These are phyloP conservation scores for Teratosphaeria viscida DNA, from an alignment of 2,329 filamentous ascomycete genomes.

Conservation along the genomic window DNA sequence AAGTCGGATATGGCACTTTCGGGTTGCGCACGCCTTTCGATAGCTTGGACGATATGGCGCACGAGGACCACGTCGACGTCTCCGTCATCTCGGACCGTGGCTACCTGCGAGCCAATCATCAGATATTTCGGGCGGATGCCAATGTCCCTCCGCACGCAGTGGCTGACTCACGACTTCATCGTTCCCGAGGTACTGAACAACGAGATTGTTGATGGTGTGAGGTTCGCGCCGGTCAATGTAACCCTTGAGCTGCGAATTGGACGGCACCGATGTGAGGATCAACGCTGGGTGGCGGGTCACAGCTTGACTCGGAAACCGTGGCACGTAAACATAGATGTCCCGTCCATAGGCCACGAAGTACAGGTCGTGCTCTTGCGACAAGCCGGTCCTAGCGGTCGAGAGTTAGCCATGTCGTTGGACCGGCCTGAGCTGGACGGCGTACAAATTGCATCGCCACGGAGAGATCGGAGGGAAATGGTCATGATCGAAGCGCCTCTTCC, in stretches of 20 bases:
- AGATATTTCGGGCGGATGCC: neutral
- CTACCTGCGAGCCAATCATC: constrained; percentile 14
- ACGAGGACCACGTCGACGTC: constrained; percentile 35
- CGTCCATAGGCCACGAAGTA: constrained; percentile 37
- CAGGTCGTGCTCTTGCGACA: constrained; percentile 38
- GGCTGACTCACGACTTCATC: constrained; percentile 28
- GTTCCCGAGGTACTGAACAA: constrained; percentile 34
- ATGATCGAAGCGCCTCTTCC: constrained; percentile 11
- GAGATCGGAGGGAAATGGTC: constrained; percentile 19
- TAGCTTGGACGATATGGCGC: constrained; percentile 25
- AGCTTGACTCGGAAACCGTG: constrained; percentile 33
- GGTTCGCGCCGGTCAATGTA: constrained; percentile 28
- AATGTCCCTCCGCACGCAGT: neutral
- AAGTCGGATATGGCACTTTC: constrained; percentile 21
- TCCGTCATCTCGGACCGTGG: constrained; percentile 50
- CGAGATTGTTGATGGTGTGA: constrained; percentile 35
- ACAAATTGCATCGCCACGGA: constrained; percentile 33
- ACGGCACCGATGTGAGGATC: constrained; percentile 29
- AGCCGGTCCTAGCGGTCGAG: constrained; percentile 26
- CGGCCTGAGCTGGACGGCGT: neutral
- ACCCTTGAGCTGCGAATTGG: constrained; percentile 20
- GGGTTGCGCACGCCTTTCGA: constrained; percentile 24
- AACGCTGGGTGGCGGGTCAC: constrained; percentile 27
- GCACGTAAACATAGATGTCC: constrained; percentile 33
- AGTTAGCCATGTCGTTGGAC: neutral